Conservation (phyloP, 208 protist genomes). For the Trypanosomatidae sp. region DNA sequence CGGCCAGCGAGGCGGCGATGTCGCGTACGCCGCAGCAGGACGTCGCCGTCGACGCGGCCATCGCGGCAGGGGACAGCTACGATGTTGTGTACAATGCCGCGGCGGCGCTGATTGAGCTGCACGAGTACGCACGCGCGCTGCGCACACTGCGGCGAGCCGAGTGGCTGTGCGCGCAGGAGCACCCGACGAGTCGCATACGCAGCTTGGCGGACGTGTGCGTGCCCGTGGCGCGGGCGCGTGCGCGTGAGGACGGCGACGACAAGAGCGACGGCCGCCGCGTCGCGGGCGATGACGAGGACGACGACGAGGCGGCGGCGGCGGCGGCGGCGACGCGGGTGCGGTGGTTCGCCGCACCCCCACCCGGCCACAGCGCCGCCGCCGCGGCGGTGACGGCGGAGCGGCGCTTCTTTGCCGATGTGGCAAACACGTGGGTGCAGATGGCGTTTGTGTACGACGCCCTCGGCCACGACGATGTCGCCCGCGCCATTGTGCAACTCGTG, state of each 20-base stretch:
- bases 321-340: neutral
- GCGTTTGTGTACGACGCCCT: slow-evolving; percentile 43
- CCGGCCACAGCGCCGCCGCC: neutral
- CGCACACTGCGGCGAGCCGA: slow-evolving; percentile 56
- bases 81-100: slow-evolving; percentile 76
- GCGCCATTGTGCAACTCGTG: slow-evolving; percentile 26
- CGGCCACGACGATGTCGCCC: slow-evolving; percentile 33
- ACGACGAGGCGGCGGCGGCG: slow-evolving; percentile 9
- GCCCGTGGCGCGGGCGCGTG: slow-evolving; percentile 11
- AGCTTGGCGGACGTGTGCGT: slow-evolving; percentile 33
- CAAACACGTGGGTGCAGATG: slow-evolving; percentile 69
- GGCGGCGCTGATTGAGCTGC: slow-evolving; percentile 38
- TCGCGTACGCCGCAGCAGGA: slow-evolving; percentile 4
- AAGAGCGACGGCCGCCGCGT: neutral
- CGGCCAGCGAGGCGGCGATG: too few species aligned
- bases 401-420: slow-evolving; percentile 67
- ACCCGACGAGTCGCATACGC: slow-evolving; percentile 24
- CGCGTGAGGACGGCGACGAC: slow-evolving; percentile 9
- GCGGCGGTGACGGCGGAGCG: slow-evolving; percentile 19
- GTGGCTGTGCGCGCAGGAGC: slow-evolving; percentile 19
- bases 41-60: slow-evolving; percentile 42
- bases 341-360: neutral
- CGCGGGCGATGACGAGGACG: too few species aligned
- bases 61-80: too few species aligned
- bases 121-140: slow-evolving; percentile 34